These are phyloP conservation scores for Emmonsiellopsis sp. DNA, from an alignment of 2,329 filamentous ascomycete species.

Conservation along the genomic window DNA sequence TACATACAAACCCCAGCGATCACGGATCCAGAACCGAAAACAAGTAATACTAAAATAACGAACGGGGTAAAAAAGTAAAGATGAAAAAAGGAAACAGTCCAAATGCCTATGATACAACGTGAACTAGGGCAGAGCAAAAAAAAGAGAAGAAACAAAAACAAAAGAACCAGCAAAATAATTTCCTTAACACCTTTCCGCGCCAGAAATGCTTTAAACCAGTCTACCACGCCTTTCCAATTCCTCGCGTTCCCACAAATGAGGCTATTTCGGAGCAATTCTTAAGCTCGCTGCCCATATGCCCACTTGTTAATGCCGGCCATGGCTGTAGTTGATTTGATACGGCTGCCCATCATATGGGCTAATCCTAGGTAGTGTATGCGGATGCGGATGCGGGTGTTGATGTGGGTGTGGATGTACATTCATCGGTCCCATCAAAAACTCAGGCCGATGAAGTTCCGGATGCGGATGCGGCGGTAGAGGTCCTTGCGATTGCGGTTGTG, in stretches of 20 bases:
- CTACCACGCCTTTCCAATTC: background rate
- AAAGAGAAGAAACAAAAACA: background rate
- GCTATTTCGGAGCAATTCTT: too few species aligned
- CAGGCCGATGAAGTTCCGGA: background rate
- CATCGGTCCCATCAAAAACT: background rate
- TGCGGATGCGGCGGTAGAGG: background rate
- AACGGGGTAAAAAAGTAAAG: too few species aligned
- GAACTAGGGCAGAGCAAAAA: background rate
- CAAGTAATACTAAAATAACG: too few species aligned
- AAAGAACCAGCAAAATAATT: background rate
- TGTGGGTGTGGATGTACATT: background rate
- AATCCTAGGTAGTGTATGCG: background rate
- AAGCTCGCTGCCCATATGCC: too few species aligned
- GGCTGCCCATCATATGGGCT: constrained; percentile 1
- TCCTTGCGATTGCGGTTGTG: too few species aligned
- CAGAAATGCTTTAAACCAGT: background rate
- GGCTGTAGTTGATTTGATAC: constrained; percentile 2
- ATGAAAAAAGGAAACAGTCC: too few species aligned
- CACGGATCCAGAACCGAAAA: too few species aligned
- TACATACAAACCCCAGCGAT: too few species aligned
- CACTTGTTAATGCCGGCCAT: background rate
- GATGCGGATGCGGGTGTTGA: too few species aligned
- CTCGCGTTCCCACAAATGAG: background rate
- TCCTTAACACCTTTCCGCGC: background rate
- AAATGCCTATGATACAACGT: background rate